Percentiles rank a stretch among this genome's conserved stretches.
phyloP scores from a whole-genome alignment of 768 basidiomycete genomes.

The Mycena leptocephala region DNA sequence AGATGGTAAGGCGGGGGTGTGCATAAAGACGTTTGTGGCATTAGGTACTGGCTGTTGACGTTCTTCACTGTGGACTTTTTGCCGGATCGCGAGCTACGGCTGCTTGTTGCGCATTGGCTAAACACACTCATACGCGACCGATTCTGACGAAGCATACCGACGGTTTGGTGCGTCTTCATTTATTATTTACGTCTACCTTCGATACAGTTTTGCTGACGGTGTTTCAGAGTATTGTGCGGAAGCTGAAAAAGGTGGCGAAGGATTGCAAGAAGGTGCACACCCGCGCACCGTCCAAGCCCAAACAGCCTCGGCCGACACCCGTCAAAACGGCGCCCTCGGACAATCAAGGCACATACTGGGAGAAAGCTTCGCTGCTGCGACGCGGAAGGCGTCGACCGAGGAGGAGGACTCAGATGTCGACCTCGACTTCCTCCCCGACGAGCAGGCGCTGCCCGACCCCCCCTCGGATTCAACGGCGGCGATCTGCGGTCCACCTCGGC shows the following conservation, averaged over 20 bases:
- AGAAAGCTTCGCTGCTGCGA: constrained; percentile 78
- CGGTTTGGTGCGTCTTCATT: constrained; percentile 77
- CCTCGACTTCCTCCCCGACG: constrained; percentile 80
- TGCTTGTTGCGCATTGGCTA: constrained; percentile 84
- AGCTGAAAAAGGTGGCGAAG: constrained; percentile 87
- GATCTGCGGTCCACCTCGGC: constrained; percentile 60
- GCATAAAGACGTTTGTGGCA: constrained; percentile 92
- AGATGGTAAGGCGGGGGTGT: constrained; percentile 80
- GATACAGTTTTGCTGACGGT: constrained; percentile 28
- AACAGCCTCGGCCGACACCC: constrained; percentile 44
- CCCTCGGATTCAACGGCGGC: constrained; percentile 52
- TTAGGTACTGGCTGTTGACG: constrained; percentile 92
- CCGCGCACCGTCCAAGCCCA: constrained; percentile 55
- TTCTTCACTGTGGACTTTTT: constrained; percentile 94
- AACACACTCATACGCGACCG: constrained; percentile 84
- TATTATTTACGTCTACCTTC: not conserved
- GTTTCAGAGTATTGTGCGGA: constrained; percentile 82
- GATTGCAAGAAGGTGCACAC: constrained; percentile 84
- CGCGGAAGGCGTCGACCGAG: constrained; percentile 56
- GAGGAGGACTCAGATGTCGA: constrained; percentile 83
- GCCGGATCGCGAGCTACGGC: constrained; percentile 83
- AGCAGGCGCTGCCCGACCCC: constrained; percentile 51
- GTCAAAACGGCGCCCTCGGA: constrained; percentile 52
- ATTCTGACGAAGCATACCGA: constrained; percentile 76
- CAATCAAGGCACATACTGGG: constrained; percentile 68